A percentile compares a stretch with the other conserved stretches of the same genome.
These are phyloP conservation scores for Boletus edulis DNA, from an alignment of 768 basidiomycete genomes.

Conservation along the genomic window DNA sequence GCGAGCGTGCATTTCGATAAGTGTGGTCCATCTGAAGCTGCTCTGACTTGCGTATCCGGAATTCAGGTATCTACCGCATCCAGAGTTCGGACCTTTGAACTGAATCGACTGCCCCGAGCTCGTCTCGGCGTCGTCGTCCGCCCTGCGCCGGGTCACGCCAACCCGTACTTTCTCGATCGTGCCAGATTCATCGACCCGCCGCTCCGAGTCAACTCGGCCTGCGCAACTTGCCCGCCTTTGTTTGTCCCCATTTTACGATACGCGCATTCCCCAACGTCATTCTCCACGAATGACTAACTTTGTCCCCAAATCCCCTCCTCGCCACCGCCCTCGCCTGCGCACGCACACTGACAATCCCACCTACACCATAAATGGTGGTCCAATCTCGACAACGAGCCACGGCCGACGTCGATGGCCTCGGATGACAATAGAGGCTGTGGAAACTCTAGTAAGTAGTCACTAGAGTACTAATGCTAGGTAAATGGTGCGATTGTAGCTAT, in stretches of 20 bases:
- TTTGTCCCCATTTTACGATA: conserved; percentile 20
- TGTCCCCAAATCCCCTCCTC: conserved; percentile 8
- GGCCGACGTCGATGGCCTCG: background rate
- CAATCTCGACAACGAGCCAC: conserved; percentile 2
- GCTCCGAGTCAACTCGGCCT: background rate
- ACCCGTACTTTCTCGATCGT: conserved; percentile 13
- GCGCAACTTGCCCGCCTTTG: conserved; percentile 15
- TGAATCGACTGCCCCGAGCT: too few relatives aligned
- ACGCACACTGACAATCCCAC: background rate
- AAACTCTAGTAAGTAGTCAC: too few relatives aligned
- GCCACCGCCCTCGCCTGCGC: conserved; percentile 13
- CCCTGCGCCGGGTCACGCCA: conserved; percentile 13
- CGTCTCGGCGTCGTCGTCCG: background rate
- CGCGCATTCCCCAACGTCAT: conserved; percentile 24
- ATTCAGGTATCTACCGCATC: too few relatives aligned
- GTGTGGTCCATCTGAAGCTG: too few relatives aligned
- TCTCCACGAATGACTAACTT: conserved; percentile 9
- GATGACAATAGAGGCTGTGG: background rate
- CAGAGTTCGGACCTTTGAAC: too few relatives aligned
- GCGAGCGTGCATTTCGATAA: too few relatives aligned
- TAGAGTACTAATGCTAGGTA: too few relatives aligned
- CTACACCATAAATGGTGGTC: too few relatives aligned
- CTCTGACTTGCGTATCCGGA: too few relatives aligned
- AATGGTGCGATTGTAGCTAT: too few relatives aligned
- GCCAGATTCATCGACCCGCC: conserved; percentile 7